Conservation (phyloP, 768 basidiomycete species). For the Coprinopsis cinerea region DNA sequence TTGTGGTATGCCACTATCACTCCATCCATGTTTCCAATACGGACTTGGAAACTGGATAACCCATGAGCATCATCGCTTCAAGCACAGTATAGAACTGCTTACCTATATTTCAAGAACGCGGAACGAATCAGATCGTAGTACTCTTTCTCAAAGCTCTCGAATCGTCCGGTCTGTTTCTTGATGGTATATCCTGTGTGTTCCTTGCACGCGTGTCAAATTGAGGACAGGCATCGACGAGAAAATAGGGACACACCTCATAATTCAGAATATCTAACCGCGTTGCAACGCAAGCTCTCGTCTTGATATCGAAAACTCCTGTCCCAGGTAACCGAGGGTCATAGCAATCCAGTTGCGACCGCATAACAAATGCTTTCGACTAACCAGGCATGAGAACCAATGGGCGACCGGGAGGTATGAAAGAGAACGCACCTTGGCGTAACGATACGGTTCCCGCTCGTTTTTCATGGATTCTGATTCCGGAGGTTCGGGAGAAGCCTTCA, state of each 20-base stretch:
- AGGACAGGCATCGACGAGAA: not conserved
- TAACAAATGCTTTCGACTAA: conserved; percentile 62
- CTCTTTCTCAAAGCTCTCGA: conserved; percentile 86
- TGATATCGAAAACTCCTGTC: conserved; percentile 91
- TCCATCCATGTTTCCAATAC: conserved; percentile 97
- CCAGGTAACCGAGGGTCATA: conserved; percentile 77
- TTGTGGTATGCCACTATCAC: conserved; percentile 87
- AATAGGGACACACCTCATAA: conserved; percentile 44
- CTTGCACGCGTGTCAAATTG: conserved; percentile 27
- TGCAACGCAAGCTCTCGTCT: conserved; percentile 83
- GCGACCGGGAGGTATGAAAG: not conserved
- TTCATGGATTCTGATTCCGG: conserved; percentile 24
- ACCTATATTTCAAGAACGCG: conserved; percentile 94
- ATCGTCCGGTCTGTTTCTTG: conserved; percentile 48
- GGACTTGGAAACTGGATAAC: conserved; percentile 73
- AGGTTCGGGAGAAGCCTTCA: conserved; percentile 33
- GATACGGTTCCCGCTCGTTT: conserved; percentile 64
- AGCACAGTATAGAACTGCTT: conserved; percentile 8
- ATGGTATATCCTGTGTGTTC: conserved; percentile 81
- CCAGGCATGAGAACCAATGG: not conserved
- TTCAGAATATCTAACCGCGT: conserved; percentile 85
- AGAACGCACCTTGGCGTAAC: conserved; percentile 68
- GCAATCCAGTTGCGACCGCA: conserved; percentile 96
- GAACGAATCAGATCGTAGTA: conserved; percentile 92
- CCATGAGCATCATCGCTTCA: not conserved